Evolutionary conservation across 805 yeast genomes (phyloP).

Genomic region (Teunomyces lycoperdinae): DNA sequence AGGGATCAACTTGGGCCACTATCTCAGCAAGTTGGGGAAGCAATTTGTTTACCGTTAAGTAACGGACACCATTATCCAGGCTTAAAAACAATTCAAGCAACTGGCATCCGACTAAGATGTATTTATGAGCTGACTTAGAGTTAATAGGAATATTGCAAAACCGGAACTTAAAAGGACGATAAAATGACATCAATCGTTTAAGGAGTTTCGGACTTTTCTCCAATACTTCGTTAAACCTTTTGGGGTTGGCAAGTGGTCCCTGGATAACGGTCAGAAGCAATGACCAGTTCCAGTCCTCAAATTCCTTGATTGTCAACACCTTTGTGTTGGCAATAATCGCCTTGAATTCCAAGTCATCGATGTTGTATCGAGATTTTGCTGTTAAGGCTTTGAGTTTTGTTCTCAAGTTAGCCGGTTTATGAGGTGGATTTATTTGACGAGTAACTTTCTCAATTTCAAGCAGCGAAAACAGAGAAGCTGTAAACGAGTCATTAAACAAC

Average conservation of each 20-base stretch:
- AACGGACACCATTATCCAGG: conserved; percentile 63
- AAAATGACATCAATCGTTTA: conserved; percentile 80
- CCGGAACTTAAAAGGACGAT: conserved; percentile 85
- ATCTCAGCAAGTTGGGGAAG: conserved; percentile 88
- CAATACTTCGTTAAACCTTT: conserved; percentile 71
- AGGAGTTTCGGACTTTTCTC: conserved; percentile 77
- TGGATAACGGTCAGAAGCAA: conserved; percentile 65
- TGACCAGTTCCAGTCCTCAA: conserved; percentile 85
- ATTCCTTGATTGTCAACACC: conserved; percentile 76
- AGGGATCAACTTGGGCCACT: conserved; percentile 79
- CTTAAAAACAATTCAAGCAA: conserved; percentile 64
- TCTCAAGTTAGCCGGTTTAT: conserved; percentile 17
- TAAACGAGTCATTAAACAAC: conserved; percentile 17
- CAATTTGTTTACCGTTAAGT: conserved; percentile 68
- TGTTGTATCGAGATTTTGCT: conserved; percentile 20
- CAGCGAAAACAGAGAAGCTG: conserved; percentile 11
- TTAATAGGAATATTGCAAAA: conserved; percentile 47
- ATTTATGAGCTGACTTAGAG: conserved; percentile 51
- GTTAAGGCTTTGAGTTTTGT: conserved; percentile 19
- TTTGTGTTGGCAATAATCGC: conserved; percentile 63
- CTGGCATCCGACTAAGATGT: conserved; percentile 71
- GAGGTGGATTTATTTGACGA: neutral
- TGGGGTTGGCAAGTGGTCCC: conserved; percentile 77
- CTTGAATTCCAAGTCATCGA: conserved; percentile 67
- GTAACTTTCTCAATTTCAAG: conserved; percentile 49